Base-by-base conservation (phyloP, 2,329 filamentous ascomycete genomes). In the Botrytis tulipae region DNA sequence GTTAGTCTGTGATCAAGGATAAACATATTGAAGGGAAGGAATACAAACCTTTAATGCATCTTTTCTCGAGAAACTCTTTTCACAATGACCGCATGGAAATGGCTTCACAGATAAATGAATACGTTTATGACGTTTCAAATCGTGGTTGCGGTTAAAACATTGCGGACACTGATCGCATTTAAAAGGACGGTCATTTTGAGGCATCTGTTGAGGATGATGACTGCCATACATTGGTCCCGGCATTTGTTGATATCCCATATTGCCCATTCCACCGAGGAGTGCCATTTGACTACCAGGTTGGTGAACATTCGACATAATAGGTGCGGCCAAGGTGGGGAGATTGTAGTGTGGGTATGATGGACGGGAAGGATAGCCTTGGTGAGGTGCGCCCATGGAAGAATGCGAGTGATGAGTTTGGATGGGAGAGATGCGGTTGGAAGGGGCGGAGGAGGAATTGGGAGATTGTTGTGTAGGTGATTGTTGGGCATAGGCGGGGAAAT, bases 81-180 rank as follows among this genome's bases (percentile, higher is more conserved):
- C 94, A 81, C 96, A 99, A 80, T 92, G 92, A 10, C 86, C 89
- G 82, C 96, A 99, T 0, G 95, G 95, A 82, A 95, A 98, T 0
- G 96, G 96, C 86, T 99, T 99, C 59, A 98, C 93, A 0, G 94
- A 93, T 73, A 98, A 84, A 82, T 99, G 96, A 74, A 98, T 98
- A 68, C 94, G 87, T 86, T 97, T 97, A 82, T 99, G 96, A 70
- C 96, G 89, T 84, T 99, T 99, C 78, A 98, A 83, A 80, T 98
- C 96, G 80, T 98, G 96, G 77, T 98, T 98, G 7, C 96, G 88
- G 82, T 97, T 98, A 84, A 99, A 99, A 54, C 93, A 95, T 81
- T 97, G 94, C 0, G 93, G 90, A 80, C 96, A 99, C 80, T 93
- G 88, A 78, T 98, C 94, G 81, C 96, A 99, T 83, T 95, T 95